Base-by-base conservation (phyloP, 176 grass and related monocot species). In the Triticum dicoccoides region DNA sequence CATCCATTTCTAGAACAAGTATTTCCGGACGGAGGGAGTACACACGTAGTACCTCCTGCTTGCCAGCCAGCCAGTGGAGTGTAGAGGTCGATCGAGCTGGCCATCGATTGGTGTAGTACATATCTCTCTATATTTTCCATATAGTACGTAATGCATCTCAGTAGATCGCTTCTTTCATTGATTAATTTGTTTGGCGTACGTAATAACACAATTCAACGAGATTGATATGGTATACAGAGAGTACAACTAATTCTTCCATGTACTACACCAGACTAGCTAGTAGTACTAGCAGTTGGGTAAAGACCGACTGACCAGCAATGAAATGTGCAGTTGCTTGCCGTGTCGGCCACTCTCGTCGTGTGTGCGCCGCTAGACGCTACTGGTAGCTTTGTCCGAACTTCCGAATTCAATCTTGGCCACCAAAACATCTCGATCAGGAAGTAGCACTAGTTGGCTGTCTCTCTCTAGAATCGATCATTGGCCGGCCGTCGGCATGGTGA, bases 81-180 rank as follows among this genome's bases (percentile, higher is more conserved):
- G 51, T 83, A 42, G 80, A 82, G 71, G 17, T 80, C 39, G 41
- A n/a, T 11, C 6, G 24, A 32, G 21, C 71, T 17, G 23, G 73
- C 10, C 32, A 24, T 51, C 42, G n/a, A 85, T 58, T 5, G 27
- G 27, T 24, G 27, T 15, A 24, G 61, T 59, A 59, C 54, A 59
- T 21, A 8, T 56, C 6, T 21, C 6, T 20, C 54, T 59, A 8
- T 59, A 59, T 59, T 54, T 54, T 54, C 3, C 62, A 64, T 65
- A 65, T 1, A 58, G 52, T 62, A 44, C 39, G 39, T 27, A 18
- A 14, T 80, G 7, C 38, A 56, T 68, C 34, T 82, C 37, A 15
- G 39, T 76, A 84, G 71, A 25, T 66, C 24, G 44, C 35, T 68
- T 85, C 44, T 68, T 78, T 56, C 61, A 77, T 77, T 78, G 62